These are phyloP conservation scores for Pleurotus citrinopileatus DNA, from an alignment of 768 basidiomycete genomes.

Conservation along the genomic window DNA sequence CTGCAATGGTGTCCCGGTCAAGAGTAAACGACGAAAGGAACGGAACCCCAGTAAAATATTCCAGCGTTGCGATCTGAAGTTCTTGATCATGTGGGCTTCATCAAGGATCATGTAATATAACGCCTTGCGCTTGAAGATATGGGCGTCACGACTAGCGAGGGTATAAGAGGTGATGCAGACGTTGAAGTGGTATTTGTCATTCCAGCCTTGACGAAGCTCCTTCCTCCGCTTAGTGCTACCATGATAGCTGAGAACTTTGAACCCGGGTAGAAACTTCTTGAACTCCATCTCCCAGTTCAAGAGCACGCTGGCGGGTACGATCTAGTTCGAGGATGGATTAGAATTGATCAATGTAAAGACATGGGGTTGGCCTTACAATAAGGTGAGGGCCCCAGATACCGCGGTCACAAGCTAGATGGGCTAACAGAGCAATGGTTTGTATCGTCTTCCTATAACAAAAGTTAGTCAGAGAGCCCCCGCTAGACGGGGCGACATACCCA, in stretches of 20 bases:
- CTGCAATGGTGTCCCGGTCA: slow-evolving; percentile 96
- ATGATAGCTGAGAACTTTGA: slow-evolving; percentile 86
- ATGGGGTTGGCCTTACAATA: slow-evolving; percentile 46
- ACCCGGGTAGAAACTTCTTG: slow-evolving; percentile 91
- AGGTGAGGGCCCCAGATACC: slow-evolving; percentile 94
- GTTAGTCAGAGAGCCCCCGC: slow-evolving; percentile 6
- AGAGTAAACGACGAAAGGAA: slow-evolving; percentile 78
- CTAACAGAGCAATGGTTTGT: slow-evolving; percentile 92
- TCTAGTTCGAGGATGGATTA: slow-evolving; percentile 31
- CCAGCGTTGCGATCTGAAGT: slow-evolving; percentile 93
- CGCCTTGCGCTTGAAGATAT: slow-evolving; percentile 86
- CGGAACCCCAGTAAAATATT: slow-evolving; percentile 87
- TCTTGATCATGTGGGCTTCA: slow-evolving; percentile 98
- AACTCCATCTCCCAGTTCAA: slow-evolving; percentile 98
- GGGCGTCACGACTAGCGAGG: slow-evolving; percentile 85
- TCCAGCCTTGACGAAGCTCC: slow-evolving; percentile 89
- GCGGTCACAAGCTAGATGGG: slow-evolving; percentile 87
- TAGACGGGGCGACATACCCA: slow-evolving; percentile 50
- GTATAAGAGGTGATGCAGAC: slow-evolving; percentile 95
- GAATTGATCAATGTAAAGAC: no score
- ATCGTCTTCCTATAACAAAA: slow-evolving; percentile 75
- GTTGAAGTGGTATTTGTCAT: slow-evolving; percentile 85
- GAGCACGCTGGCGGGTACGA: slow-evolving; percentile 90
- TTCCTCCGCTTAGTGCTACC: slow-evolving; percentile 87
- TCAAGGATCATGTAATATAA: slow-evolving; percentile 98